phyloP scores from a whole-genome alignment of 352 stramenopile genomes.

The Phytophthora syringae region DNA sequence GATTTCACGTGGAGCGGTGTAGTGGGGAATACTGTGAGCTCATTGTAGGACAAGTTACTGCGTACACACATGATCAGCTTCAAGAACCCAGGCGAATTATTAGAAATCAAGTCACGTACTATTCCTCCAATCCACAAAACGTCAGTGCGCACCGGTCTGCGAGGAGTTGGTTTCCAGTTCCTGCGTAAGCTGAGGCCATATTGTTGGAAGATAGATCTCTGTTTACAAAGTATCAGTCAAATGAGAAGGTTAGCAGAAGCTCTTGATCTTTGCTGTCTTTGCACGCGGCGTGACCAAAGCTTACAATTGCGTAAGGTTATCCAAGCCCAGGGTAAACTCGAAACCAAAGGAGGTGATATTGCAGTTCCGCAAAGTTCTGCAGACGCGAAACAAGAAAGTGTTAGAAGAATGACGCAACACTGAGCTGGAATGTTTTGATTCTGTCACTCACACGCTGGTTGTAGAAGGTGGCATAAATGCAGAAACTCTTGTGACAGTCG shows the following conservation, averaged over 20 bases:
- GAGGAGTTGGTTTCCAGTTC: conserved; percentile 25
- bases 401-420: not conserved
- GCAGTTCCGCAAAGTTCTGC: conserved; percentile 47
- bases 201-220: conserved; percentile 55
- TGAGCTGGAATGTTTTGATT: not conserved
- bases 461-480: conserved; percentile 29
- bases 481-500: conserved; percentile 11
- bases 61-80: conserved; percentile 1
- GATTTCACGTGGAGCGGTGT: conserved; percentile 31
- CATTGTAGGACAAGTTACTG: conserved; percentile 49
- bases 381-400: not conserved
- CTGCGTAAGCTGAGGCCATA: conserved; percentile 39
- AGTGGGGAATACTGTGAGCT: conserved; percentile 34
- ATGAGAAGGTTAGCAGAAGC: not conserved
- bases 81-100: not conserved
- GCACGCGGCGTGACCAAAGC: not conserved
- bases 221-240: not conserved
- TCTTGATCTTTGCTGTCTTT: not conserved
- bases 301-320: conserved; percentile 40
- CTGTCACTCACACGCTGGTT: conserved; percentile 29
- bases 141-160: conserved; percentile 20
- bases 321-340: conserved; percentile 35
- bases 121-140: conserved; percentile 34
- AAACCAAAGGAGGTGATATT: conserved; percentile 48
- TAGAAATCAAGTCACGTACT: conserved; percentile 24